Percentiles rank a stretch among this genome's conserved stretches.
Evolutionary conservation across 2,329 filamentous ascomycete genomes (phyloP).

Genomic region (Fusarium pseudoanthophilum): DNA sequence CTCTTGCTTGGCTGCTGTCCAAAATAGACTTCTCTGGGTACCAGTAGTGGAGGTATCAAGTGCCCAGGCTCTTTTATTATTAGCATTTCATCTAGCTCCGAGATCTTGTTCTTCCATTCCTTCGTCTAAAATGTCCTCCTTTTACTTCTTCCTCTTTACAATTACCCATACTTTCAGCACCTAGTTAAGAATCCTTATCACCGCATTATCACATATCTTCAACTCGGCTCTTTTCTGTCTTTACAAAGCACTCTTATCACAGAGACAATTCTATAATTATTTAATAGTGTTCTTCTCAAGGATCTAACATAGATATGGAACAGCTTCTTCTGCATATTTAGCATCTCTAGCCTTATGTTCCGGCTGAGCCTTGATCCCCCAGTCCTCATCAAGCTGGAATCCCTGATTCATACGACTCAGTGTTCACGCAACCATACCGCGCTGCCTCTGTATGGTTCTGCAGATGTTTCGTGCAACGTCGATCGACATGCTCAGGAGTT

Average conservation of each 20-base stretch:
- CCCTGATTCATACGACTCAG: background rate
- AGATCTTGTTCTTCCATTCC: background rate
- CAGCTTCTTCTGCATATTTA: background rate
- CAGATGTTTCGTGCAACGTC: background rate
- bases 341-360: background rate
- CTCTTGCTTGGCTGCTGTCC: background rate
- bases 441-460: background rate
- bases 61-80: too few relatives aligned
- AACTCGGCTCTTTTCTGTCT: background rate
- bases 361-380: background rate
- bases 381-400: background rate
- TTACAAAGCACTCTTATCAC: background rate
- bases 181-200: background rate
- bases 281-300: background rate
- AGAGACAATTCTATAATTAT: background rate
- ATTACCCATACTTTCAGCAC: rapidly evolving
- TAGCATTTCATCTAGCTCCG: too few relatives aligned
- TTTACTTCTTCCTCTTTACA: background rate
- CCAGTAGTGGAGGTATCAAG: too few relatives aligned
- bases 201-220: background rate
- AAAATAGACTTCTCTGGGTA: background rate
- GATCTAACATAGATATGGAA: background rate
- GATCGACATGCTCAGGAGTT: background rate
- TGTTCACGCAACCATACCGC: too few relatives aligned
- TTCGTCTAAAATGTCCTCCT: background rate